phyloP scores from a whole-genome alignment of 2,329 filamentous ascomycete genomes.

The Colletotrichum sp. region DNA sequence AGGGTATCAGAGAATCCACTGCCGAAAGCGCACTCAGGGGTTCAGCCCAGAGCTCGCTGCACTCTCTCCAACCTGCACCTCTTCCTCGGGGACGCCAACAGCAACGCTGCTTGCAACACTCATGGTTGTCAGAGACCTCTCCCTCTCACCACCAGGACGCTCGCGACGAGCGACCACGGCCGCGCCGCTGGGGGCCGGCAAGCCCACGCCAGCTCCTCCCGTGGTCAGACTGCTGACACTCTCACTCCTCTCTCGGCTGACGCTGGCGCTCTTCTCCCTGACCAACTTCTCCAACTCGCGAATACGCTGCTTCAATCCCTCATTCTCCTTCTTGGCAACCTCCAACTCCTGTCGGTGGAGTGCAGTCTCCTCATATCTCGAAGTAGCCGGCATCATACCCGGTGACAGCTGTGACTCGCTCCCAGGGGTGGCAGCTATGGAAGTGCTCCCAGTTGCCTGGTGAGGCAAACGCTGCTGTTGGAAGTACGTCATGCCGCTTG shows the following conservation, averaged over 20 bases:
- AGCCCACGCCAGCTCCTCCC: constrained; percentile 36
- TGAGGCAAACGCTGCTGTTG: constrained; percentile 36
- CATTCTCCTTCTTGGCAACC: constrained; percentile 67
- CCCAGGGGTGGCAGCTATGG: constrained; percentile 40
- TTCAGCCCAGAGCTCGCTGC: constrained; percentile 54
- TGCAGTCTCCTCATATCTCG: constrained; percentile 67
- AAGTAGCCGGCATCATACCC: constrained; percentile 59
- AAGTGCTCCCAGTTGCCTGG: constrained; percentile 35
- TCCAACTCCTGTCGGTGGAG: constrained; percentile 67
- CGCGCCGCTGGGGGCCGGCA: constrained; percentile 28
- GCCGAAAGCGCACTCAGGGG: background rate
- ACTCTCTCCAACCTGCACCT: constrained; percentile 66
- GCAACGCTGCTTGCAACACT: constrained; percentile 50
- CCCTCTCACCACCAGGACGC: constrained; percentile 40
- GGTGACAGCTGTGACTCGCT: constrained; percentile 53
- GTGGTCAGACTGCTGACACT: constrained; percentile 56
- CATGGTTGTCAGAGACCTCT: constrained; percentile 45
- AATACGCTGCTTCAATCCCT: constrained; percentile 63
- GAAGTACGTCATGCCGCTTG: constrained; percentile 53
- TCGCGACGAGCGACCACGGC: constrained; percentile 53
- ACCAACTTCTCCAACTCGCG: constrained; percentile 65
- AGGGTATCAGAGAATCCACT: background rate
- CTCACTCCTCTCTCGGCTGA: constrained; percentile 51
- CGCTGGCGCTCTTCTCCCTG: constrained; percentile 52
- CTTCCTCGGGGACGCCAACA: constrained; percentile 64